These are phyloP conservation scores for Cordyceps pruinosa DNA, from an alignment of 2,329 filamentous ascomycete genomes.

Conservation along the genomic window DNA sequence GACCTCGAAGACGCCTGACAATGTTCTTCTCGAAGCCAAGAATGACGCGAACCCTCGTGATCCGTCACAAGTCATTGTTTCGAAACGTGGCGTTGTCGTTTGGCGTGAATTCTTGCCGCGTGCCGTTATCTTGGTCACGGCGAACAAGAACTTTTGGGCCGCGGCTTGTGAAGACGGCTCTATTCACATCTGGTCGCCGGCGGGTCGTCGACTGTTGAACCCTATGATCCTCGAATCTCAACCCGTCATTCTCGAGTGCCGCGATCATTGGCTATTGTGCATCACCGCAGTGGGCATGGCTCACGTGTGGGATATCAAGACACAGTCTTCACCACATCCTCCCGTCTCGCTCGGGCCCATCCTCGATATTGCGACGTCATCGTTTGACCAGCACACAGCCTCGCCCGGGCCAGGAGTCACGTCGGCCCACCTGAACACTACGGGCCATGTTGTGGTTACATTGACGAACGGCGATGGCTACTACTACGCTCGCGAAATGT, in stretches of 20 bases:
- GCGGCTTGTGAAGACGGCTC: slow-evolving; percentile 90
- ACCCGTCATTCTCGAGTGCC: slow-evolving; percentile 86
- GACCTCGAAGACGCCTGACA: slow-evolving; percentile 57
- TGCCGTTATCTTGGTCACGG: slow-evolving; percentile 82
- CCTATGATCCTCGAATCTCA: slow-evolving; percentile 85
- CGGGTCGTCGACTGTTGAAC: slow-evolving; percentile 78
- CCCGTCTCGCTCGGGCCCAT: slow-evolving; percentile 84
- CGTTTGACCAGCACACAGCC: slow-evolving; percentile 66
- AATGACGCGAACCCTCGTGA: slow-evolving; percentile 75
- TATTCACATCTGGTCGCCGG: slow-evolving; percentile 85
- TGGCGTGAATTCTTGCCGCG: slow-evolving; percentile 94
- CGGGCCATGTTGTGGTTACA: slow-evolving; percentile 79
- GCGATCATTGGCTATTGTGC: slow-evolving; percentile 82
- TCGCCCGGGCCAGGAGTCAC: slow-evolving; percentile 79
- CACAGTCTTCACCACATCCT: slow-evolving; percentile 76
- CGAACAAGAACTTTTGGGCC: slow-evolving; percentile 85
- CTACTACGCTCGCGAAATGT: slow-evolving; percentile 79
- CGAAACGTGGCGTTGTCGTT: slow-evolving; percentile 69
- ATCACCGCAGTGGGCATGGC: slow-evolving; percentile 84
- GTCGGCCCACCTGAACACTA: slow-evolving; percentile 83
- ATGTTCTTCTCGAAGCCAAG: slow-evolving; percentile 77
- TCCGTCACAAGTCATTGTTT: slow-evolving; percentile 75
- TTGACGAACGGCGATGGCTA: slow-evolving; percentile 93
- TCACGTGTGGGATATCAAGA: slow-evolving; percentile 89
- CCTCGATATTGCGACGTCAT: slow-evolving; percentile 76